Conservation (phyloP, 768 basidiomycete genomes). For the Trametes punicea region DNA sequence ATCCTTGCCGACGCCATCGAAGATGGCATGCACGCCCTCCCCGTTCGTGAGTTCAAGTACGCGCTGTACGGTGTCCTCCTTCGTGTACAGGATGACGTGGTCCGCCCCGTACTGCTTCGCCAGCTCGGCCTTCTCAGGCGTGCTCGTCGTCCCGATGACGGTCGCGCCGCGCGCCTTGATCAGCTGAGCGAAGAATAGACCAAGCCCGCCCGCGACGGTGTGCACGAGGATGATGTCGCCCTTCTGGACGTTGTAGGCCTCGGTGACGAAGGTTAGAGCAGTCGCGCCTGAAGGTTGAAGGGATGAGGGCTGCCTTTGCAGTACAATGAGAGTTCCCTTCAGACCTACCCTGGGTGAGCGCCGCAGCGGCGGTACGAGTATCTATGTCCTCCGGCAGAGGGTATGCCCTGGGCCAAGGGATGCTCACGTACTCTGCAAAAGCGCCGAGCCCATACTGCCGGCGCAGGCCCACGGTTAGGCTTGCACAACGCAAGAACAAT, state of each 20-base stretch:
- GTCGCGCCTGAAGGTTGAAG: conserved; percentile 51
- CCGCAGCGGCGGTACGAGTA: conserved; percentile 58
- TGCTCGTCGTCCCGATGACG: conserved; percentile 93
- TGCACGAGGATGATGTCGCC: conserved; percentile 80
- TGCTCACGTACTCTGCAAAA: conserved; percentile 69
- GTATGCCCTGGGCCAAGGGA: conserved; percentile 56
- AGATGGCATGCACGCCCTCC: conserved; percentile 78
- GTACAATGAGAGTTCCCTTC: not conserved
- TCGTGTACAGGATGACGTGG: conserved; percentile 77
- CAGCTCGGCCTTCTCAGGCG: conserved; percentile 71
- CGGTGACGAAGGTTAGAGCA: conserved; percentile 70
- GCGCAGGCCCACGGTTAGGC: not conserved
- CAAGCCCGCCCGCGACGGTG: conserved; percentile 89
- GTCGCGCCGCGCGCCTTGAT: conserved; percentile 71
- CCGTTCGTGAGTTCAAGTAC: conserved; percentile 75
- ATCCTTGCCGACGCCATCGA: conserved; percentile 94
- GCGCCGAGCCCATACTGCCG: conserved; percentile 32
- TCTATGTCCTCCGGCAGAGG: conserved; percentile 60
- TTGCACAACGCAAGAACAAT: not conserved
- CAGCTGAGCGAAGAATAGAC: conserved; percentile 61
- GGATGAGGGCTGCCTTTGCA: too few relatives aligned
- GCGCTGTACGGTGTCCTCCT: conserved; percentile 68
- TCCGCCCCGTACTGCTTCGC: conserved; percentile 78
- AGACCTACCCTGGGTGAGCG: conserved; percentile 47
- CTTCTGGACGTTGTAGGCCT: conserved; percentile 79